These are phyloP conservation scores for Rhynchosporium secalis DNA, from an alignment of 2,329 filamentous ascomycete species.

Conservation along the genomic window DNA sequence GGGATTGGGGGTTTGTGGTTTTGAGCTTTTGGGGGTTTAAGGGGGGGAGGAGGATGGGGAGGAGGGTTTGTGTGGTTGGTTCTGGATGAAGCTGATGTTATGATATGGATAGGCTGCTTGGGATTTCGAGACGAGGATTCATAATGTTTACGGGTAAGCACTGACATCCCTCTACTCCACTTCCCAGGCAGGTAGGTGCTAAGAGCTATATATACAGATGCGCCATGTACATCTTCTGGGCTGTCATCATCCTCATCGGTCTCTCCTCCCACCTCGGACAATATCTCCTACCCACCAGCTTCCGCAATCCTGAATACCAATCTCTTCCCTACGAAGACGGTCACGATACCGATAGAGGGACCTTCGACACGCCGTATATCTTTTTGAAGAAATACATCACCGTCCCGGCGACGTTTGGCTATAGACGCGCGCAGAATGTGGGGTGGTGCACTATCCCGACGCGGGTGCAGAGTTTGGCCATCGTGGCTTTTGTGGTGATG, in stretches of 20 bases:
- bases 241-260: constrained; percentile 42
- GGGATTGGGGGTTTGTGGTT: neutral
- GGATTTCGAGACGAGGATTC: constrained; percentile 41
- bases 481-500: neutral
- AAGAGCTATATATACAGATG: constrained; percentile 30
- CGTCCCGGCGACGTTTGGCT: constrained; percentile 47
- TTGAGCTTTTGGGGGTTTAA: neutral
- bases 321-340: neutral
- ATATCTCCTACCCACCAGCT: neutral
- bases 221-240: constrained; percentile 47
- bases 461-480: neutral
- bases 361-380: constrained; percentile 6
- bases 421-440: constrained; percentile 40
- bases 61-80: too few species aligned
- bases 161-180: too few species aligned
- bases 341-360: neutral
- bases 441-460: constrained; percentile 19
- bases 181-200: too few species aligned
- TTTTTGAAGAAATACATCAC: constrained; percentile 42
- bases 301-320: neutral
- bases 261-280: constrained; percentile 38
- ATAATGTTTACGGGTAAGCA: constrained; percentile 40
- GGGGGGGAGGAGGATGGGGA: too few species aligned
- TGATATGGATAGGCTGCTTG: constrained; percentile 39
- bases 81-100: neutral